Percentiles rank a stretch among this genome's conserved stretches.
phyloP scores from a whole-genome alignment of 1,284 basidiomycete genomes.

The Marasmius tenuissimus region DNA sequence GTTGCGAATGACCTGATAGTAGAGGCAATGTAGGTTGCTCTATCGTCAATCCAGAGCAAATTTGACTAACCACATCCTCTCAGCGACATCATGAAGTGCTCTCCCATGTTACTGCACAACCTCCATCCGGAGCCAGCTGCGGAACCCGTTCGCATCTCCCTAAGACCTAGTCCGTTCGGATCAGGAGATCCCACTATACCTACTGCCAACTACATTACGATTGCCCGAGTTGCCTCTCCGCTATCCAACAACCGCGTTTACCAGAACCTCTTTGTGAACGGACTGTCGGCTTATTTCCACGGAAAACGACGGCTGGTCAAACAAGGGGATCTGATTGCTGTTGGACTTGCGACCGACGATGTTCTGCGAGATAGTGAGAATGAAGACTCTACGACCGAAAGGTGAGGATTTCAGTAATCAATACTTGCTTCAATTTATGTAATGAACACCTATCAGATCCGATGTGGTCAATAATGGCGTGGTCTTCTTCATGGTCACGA shows the following conservation, averaged over 20 bases:
- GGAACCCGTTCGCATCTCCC: conserved; percentile 27
- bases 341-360: conserved; percentile 64
- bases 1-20: conserved; percentile 50
- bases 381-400: conserved; percentile 27
- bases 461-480: conserved; percentile 28
- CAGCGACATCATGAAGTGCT: conserved; percentile 43
- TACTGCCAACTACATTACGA: conserved; percentile 68
- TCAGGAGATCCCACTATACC: conserved; percentile 64
- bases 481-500: conserved; percentile 78
- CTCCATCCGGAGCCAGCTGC: conserved; percentile 30
- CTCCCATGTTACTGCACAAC: conserved; percentile 63
- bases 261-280: conserved; percentile 68
- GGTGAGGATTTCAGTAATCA: conserved; percentile 2
- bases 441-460: background rate
- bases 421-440: background rate
- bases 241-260: conserved; percentile 74
- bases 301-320: conserved; percentile 63
- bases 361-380: conserved; percentile 31
- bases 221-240: conserved; percentile 85
- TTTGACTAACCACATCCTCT: background rate
- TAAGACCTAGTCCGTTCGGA: conserved; percentile 56
- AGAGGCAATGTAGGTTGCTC: conserved; percentile 26
- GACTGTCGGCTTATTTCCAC: conserved; percentile 72
- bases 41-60: background rate
- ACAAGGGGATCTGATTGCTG: conserved; percentile 79